Base-by-base conservation (phyloP, 2,329 filamentous ascomycete genomes). In the Trichoderma arundinaceum region DNA sequence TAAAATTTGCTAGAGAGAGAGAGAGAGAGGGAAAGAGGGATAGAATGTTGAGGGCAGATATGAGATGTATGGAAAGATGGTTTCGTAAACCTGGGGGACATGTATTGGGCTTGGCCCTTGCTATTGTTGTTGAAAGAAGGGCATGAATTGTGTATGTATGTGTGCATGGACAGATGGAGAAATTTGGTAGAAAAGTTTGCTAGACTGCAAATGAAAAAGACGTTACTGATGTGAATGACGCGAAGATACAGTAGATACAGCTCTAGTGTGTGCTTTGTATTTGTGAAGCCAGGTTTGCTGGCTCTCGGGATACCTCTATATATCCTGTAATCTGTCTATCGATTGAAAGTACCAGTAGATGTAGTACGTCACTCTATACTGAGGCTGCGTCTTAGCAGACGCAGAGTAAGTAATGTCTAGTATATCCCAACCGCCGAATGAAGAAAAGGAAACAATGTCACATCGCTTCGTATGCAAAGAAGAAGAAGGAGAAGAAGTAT, bases 131-230 rank as follows among this genome's bases (percentile, higher is more conserved):
- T 51, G 48, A 38, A 38, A 17, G 49, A 19, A n/a, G 49, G 49
- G 32, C 22, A 38, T 38, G 33, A 15, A 57, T 44, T 44, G 8
- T 48, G 33, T 60, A 51, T 60, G 71, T 44, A 63, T 48, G 60
- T 3, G 52, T 41, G 17, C 46, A 38, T 56, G 61, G 61, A 64
- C 32, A 22, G 61, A 49, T 57, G 41, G 22, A 41, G 17, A 33
- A 39, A 38, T 19, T 19, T 8, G 28, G 28, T 13, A 51, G 35
- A 41, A 8, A 51, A 17, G 19, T 13, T 41, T 51, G 58, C 46
- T 33, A 43, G 35, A 41, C 28, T 51, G 38, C 22, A 61, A 52
- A 52, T 43, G 7, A 38, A 48, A 49, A 39, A 17, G 13, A 46
- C 22, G 15, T 7, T 46, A 48, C 17, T 13, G 12, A 48, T 48